Evolutionary conservation across 805 yeast genomes (phyloP).

Genomic region (Pichia nakasei): DNA sequence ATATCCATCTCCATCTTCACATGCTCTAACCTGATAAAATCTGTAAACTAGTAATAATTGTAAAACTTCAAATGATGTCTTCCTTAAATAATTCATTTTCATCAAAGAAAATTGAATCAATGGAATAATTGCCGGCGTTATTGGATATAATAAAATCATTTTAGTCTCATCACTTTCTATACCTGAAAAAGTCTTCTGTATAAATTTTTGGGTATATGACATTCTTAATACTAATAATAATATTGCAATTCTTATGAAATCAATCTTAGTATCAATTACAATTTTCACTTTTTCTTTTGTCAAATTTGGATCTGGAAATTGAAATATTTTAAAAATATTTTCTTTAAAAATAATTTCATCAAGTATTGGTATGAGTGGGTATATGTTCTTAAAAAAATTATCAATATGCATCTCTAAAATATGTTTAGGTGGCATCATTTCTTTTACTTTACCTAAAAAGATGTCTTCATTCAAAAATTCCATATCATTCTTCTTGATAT

Average conservation of each 20-base stretch:
- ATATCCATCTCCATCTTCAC: conserved; percentile 44
- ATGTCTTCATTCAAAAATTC: not conserved
- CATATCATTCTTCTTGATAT: not conserved
- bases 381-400: conserved; percentile 30
- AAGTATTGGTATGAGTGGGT: conserved; percentile 40
- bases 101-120: conserved; percentile 32
- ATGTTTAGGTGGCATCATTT: conserved; percentile 20
- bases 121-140: conserved; percentile 30
- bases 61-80: conserved; percentile 32
- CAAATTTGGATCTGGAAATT: conserved; percentile 3
- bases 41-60: conserved; percentile 35
- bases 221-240: conserved; percentile 22
- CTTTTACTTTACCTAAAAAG: conserved; percentile 7
- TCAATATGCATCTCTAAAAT: conserved; percentile 23
- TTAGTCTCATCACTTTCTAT: no score
- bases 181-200: conserved; percentile 14
- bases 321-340: conserved; percentile 28
- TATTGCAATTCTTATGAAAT: conserved; percentile 18
- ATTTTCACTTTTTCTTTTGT: not conserved
- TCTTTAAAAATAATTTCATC: conserved; percentile 32
- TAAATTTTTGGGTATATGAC: conserved; percentile 18
- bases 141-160: conserved; percentile 29
- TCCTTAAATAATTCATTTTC: conserved; percentile 31
- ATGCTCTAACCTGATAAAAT: conserved; percentile 33
- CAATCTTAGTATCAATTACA: conserved; percentile 11